These are phyloP conservation scores for Tilletia caries DNA, from an alignment of 1,284 basidiomycete species.

Conservation along the genomic window DNA sequence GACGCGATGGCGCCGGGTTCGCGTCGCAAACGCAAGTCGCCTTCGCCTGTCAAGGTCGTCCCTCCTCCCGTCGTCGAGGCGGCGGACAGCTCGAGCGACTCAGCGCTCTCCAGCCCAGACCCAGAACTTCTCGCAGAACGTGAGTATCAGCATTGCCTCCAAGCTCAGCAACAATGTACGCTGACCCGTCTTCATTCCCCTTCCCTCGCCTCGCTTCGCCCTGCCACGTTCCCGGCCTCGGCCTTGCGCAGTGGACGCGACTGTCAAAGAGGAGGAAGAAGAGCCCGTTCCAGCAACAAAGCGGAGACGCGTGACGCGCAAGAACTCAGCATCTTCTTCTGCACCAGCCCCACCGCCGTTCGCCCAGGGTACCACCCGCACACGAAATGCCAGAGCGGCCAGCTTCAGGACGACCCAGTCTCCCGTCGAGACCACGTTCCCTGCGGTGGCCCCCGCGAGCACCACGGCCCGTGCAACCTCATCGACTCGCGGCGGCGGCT, in stretches of 20 bases:
- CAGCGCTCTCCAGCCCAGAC: slow-evolving; percentile 4
- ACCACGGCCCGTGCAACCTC: neutral
- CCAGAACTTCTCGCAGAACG: neutral
- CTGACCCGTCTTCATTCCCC: too few relatives aligned
- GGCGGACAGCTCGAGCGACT: slow-evolving; percentile 4
- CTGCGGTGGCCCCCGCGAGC: neutral
- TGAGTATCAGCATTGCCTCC: neutral
- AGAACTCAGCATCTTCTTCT: neutral
- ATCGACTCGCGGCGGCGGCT: neutral
- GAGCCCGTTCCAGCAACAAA: slow-evolving; percentile 1
- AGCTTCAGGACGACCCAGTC: slow-evolving; percentile 8
- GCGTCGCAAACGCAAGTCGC: slow-evolving; percentile 11
- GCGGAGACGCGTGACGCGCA: slow-evolving; percentile 1
- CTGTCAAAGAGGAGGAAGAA: slow-evolving; percentile 8
- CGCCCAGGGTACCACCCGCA: neutral
- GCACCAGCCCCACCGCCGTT: neutral
- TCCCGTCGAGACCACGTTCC: neutral
- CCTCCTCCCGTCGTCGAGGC: neutral
- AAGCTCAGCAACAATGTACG: too few relatives aligned
- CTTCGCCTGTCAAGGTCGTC: neutral
- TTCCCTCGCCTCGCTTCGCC: neutral
- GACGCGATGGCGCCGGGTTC: slow-evolving; percentile 11
- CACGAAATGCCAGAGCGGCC: neutral
- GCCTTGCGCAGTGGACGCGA: slow-evolving; percentile 5
- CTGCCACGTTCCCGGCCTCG: neutral